Conservation (phyloP, 495 filamentous ascomycete species). For the Astrothelium subdiscretum region DNA sequence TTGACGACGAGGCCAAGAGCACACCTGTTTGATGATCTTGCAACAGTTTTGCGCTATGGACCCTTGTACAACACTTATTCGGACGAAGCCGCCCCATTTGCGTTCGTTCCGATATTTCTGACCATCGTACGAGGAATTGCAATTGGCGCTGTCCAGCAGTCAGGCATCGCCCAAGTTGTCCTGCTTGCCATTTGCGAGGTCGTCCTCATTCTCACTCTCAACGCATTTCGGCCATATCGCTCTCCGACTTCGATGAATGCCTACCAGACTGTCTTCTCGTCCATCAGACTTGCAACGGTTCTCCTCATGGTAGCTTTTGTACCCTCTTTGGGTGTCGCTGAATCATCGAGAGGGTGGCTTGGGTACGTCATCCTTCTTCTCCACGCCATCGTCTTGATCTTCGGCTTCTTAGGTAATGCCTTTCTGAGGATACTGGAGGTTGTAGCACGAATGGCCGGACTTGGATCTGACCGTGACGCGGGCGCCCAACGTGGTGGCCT, state of each 20-base stretch:
- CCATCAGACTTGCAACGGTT: slow-evolving; percentile 63
- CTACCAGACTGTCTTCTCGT: slow-evolving; percentile 77
- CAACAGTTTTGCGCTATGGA: slow-evolving; percentile 80
- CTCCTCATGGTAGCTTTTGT: slow-evolving; percentile 81
- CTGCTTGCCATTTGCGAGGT: slow-evolving; percentile 90
- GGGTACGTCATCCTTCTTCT: slow-evolving; percentile 84
- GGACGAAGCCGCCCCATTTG: slow-evolving; percentile 80
- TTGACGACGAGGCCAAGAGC: slow-evolving; percentile 68
- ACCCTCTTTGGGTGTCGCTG: slow-evolving; percentile 63
- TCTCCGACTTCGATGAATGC: slow-evolving; percentile 94
- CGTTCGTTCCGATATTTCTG: slow-evolving; percentile 70
- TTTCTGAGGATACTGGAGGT: slow-evolving; percentile 85
- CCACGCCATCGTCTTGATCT: slow-evolving; percentile 77
- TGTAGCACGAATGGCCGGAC: slow-evolving; percentile 63
- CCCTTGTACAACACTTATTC: slow-evolving; percentile 96
- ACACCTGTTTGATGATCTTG: slow-evolving; percentile 82
- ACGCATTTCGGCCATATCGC: slow-evolving; percentile 83
- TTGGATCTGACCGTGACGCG: slow-evolving; percentile 58
- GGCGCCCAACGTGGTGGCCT: slow-evolving; percentile 77
- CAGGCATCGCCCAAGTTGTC: slow-evolving; percentile 83
- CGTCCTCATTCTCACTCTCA: slow-evolving; percentile 73
- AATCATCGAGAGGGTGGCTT: slow-evolving; percentile 80
- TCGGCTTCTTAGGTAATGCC: slow-evolving; percentile 89
- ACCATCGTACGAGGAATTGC: slow-evolving; percentile 79
- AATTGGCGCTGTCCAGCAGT: slow-evolving; percentile 84